These are phyloP conservation scores for Ormosia emarginata DNA, from an alignment of 306 rosid genomes.

Conservation along the genomic window DNA sequence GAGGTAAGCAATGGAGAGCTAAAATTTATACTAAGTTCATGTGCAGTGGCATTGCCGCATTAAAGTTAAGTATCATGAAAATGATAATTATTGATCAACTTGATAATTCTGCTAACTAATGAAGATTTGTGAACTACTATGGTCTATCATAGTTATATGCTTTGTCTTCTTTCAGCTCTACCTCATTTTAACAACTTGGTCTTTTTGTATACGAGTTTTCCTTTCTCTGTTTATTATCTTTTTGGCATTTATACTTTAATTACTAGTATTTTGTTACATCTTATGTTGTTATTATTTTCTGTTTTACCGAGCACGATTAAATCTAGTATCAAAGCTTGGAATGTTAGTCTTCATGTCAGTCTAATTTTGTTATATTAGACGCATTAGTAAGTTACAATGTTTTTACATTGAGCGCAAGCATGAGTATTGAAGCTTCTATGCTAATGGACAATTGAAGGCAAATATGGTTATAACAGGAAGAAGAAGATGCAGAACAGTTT, in stretches of 20 bases:
- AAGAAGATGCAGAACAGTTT: background rate
- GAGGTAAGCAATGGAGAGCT: slow-evolving; percentile 45
- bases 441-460: background rate
- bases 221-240: background rate
- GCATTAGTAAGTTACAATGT: background rate
- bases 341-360: background rate
- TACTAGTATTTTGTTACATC: background rate
- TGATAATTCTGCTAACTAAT: background rate
- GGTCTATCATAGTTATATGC: background rate
- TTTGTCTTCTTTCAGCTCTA: background rate
- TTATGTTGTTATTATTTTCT: background rate
- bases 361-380: background rate
- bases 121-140: background rate
- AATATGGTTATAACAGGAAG: background rate
- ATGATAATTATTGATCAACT: slow-evolving; percentile 1
- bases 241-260: background rate
- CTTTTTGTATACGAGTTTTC: background rate
- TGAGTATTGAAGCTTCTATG: background rate
- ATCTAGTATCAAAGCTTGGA: background rate
- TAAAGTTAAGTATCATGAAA: background rate
- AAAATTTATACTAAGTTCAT: background rate
- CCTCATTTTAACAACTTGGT: background rate
- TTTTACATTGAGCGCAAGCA: background rate
- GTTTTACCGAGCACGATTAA: background rate
- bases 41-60: background rate